Evolutionary conservation across 2,329 filamentous ascomycete genomes (phyloP).

Genomic region (Calonectria fujianensis): DNA sequence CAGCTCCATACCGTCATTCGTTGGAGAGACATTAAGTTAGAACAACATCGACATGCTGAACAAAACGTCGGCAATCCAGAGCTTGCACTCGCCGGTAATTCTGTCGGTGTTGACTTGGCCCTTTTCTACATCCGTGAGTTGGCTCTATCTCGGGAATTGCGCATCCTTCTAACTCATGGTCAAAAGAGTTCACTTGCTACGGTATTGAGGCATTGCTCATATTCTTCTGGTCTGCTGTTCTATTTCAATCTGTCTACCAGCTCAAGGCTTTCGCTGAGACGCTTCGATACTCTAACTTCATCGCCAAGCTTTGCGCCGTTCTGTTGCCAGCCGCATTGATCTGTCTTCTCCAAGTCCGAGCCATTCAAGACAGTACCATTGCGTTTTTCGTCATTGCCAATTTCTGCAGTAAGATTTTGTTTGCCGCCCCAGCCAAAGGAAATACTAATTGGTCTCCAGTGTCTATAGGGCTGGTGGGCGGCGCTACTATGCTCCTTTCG

Average conservation of each 20-base stretch:
- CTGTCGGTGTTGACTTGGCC: conserved; percentile 63
- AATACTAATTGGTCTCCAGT: conserved; percentile 27
- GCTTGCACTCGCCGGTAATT: conserved; percentile 64
- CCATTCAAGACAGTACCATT: conserved; percentile 17
- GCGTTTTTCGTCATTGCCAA: conserved; percentile 41
- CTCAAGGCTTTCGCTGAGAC: conserved; percentile 22
- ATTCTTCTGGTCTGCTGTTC: conserved; percentile 65
- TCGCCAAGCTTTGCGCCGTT: conserved; percentile 34
- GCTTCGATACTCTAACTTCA: conserved; percentile 31
- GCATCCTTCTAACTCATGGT: conserved; percentile 14
- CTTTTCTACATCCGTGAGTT: conserved; percentile 70
- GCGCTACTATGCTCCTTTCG: conserved; percentile 36
- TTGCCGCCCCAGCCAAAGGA: background rate
- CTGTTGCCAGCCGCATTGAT: conserved; percentile 28
- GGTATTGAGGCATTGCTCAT: conserved; percentile 69
- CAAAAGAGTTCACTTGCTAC: conserved; percentile 69
- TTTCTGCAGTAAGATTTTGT: conserved; percentile 31
- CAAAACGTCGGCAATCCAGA: conserved; percentile 62
- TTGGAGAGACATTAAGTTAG: conserved; percentile 63
- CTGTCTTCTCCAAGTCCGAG: conserved; percentile 27
- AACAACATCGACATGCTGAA: conserved; percentile 61
- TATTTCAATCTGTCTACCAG: conserved; percentile 39
- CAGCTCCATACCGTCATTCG: conserved; percentile 63
- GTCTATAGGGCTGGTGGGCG: conserved; percentile 37
- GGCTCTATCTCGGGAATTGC: background rate